Percentiles rank a stretch among this genome's conserved stretches.
These are phyloP conservation scores for Terfezia claveryi DNA, from an alignment of 495 filamentous ascomycete genomes.

Conservation along the genomic window DNA sequence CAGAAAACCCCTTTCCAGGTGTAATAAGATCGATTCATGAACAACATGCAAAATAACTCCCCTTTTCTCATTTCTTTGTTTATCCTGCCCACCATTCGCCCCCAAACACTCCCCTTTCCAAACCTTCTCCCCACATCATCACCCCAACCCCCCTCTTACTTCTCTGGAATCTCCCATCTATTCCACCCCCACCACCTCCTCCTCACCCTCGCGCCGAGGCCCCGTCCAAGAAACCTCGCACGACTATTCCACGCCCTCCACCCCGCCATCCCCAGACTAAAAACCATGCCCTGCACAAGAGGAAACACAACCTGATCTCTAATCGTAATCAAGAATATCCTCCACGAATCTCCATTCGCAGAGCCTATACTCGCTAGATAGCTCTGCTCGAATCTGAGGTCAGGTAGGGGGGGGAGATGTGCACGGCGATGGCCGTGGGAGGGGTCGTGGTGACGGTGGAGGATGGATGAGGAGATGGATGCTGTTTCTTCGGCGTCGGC, in stretches of 20 bases:
- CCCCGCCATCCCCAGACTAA: conserved; percentile 8
- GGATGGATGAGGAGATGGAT: conserved; percentile 13
- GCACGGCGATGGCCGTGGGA: conserved; percentile 6
- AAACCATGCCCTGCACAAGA: conserved; percentile 11
- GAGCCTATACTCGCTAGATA: conserved; percentile 66
- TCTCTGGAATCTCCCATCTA: background rate
- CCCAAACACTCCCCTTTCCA: no score
- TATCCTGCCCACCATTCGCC: no score
- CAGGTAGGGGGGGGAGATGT: conserved; percentile 64
- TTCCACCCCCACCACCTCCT: conserved; percentile 2
- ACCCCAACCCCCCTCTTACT: background rate
- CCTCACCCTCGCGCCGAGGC: conserved; percentile 1
- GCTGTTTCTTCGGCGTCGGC: conserved; percentile 3
- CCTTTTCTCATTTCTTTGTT: no score
- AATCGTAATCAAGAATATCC: conserved; percentile 60
- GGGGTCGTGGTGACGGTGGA: background rate
- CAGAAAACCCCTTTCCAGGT: no score
- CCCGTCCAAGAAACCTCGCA: conserved; percentile 4
- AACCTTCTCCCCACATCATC: no score
- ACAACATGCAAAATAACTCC: no score
- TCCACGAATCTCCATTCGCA: conserved; percentile 47
- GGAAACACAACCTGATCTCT: conserved; percentile 52
- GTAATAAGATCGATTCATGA: no score
- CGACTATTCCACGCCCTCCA: conserved; percentile 15
- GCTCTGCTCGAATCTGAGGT: conserved; percentile 91